Evolutionary conservation across 2,329 filamentous ascomycete genomes (phyloP), one percentile per base, ranked within the genome.

Genomic region (Bipolaris victoriae): DNA sequence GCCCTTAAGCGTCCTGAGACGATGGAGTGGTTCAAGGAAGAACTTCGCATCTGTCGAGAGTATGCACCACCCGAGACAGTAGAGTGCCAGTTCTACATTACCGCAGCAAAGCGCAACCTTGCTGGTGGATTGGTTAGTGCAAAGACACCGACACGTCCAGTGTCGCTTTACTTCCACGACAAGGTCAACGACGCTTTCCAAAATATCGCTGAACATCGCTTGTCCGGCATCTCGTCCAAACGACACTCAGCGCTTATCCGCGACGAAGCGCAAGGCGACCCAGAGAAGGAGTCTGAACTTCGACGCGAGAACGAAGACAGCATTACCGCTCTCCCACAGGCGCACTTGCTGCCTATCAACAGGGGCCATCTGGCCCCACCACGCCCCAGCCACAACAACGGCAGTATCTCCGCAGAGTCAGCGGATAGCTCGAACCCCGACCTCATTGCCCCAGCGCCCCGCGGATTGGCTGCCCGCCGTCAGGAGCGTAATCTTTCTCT

Each of bases 1-100:
- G 88, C 93, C 5, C 81, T 97, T 64, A 96, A 95, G 77, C 87
- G 90, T 54, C 87, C 95, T 13, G 94, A 97, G 76, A 91, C 92
- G 1, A 92, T 98, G 88, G 92, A 97, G 73, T 98, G 94, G 94
- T 98, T 97, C 82, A 90, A 91, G 64, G 93, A 97, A 77, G 94
- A 97, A 76, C 82, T 97, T 57, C 86, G 92, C 46, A 96, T 97
- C 68, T 97, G 94, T 78, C 86, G 92, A 67, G 91, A 97, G 76
- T 89, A 88, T 48, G 93, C 94, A 9, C 94, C 94, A 1, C 90
- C 91, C 0, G 91, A 95, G 71, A 90, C 90, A 29, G 90, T 97
- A 7, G 91, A 90, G 22, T 97, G 93, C 80, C 93, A 96, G 74
- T 97, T 97, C 81, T 97, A 92, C 77, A 90, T 97, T 64, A 98